phyloP scores from a whole-genome alignment of 768 basidiomycete genomes.

The Termitomyces sp. region DNA sequence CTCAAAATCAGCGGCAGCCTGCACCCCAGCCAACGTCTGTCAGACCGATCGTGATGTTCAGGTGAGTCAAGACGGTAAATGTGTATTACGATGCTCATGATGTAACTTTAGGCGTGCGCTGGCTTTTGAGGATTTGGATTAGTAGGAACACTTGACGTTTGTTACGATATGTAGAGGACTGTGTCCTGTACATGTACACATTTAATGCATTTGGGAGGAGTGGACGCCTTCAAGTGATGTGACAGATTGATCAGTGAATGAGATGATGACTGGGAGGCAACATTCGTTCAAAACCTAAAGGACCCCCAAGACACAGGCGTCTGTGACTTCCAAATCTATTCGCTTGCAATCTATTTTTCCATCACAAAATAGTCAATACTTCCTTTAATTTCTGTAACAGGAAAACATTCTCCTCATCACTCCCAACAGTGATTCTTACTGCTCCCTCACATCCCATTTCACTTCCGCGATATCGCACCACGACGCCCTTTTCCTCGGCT shows the following conservation, averaged over 20 bases:
- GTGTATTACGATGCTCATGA: neutral
- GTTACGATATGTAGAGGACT: neutral
- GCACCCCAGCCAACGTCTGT: neutral
- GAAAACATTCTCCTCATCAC: constrained; percentile 65
- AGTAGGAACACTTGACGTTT: neutral
- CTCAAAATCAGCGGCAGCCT: neutral
- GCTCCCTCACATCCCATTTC: constrained; percentile 87
- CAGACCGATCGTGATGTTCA: neutral
- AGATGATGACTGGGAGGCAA: neutral
- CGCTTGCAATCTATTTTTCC: neutral
- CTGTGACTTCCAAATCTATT: neutral
- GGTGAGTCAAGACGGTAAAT: neutral
- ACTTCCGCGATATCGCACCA: constrained; percentile 83
- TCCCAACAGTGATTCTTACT: constrained; percentile 86
- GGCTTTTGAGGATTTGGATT: neutral
- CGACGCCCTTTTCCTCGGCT: constrained; percentile 82
- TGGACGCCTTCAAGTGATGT: neutral
- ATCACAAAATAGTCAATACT: constrained; percentile 31
- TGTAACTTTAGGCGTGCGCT: neutral
- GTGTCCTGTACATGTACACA: neutral
- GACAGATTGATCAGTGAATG: no score
- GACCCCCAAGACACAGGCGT: neutral
- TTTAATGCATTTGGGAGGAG: neutral
- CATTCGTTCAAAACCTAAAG: neutral
- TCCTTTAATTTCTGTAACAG: constrained; percentile 50